Percentiles rank a stretch among this genome's conserved stretches.
phyloP scores from a whole-genome alignment of 768 basidiomycete genomes.

The Phaeolepiota aurea region DNA sequence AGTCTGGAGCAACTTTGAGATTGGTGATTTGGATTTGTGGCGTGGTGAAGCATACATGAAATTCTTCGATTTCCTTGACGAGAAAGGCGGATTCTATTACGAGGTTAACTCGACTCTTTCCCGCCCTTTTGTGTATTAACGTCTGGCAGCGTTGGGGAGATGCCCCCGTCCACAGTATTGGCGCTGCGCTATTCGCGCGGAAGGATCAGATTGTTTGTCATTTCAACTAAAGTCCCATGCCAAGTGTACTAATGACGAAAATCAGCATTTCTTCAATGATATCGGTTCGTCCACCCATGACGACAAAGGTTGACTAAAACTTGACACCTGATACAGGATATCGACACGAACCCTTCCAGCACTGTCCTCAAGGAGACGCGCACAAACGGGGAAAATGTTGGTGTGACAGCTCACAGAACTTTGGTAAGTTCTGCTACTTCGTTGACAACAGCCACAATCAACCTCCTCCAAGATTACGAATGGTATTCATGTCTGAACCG shows the following conservation, averaged over 20 bases:
- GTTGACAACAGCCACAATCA: background rate
- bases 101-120: constrained; percentile 37
- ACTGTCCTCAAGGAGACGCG: constrained; percentile 73
- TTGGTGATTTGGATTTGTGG: constrained; percentile 80
- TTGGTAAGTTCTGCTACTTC: constrained; percentile 37
- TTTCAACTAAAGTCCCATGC: background rate
- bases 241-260: constrained; percentile 1
- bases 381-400: constrained; percentile 80
- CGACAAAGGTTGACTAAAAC: background rate
- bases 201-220: constrained; percentile 67
- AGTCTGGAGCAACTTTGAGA: constrained; percentile 97
- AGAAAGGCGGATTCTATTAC: constrained; percentile 82
- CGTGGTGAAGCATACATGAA: constrained; percentile 72
- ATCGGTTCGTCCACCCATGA: constrained; percentile 38
- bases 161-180: constrained; percentile 85
- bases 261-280: constrained; percentile 83
- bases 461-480: constrained; percentile 47
- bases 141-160: constrained; percentile 78
- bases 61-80: constrained; percentile 79
- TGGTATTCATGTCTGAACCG: constrained; percentile 86
- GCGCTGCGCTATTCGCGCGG: constrained; percentile 79
- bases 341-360: constrained; percentile 90
- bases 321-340: constrained; percentile 33
- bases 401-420: constrained; percentile 70
- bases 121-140: background rate